Conservation (phyloP, 2,329 filamentous ascomycete species). For the Pyricularia sp. region DNA sequence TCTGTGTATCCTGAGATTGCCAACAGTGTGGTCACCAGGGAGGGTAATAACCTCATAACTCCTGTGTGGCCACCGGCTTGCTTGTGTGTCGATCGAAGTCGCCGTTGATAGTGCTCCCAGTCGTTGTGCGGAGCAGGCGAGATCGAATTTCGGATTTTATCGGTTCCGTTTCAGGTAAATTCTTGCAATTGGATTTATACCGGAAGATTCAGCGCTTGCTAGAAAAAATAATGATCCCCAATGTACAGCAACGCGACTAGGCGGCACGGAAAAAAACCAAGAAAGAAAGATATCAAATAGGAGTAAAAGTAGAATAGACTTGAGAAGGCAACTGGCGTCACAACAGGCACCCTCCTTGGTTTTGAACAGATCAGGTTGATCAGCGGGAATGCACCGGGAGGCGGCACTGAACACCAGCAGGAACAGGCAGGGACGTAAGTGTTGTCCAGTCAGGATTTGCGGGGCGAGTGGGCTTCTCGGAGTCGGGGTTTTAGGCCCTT, state of each 20-base stretch:
- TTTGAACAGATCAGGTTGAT: not conserved
- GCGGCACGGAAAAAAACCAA: not conserved
- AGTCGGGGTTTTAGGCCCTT: not conserved
- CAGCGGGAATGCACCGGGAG: not conserved
- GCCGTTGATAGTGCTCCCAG: not conserved
- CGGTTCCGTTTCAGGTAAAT: not conserved
- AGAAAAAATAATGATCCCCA: not conserved
- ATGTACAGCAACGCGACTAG: not conserved
- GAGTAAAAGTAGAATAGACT: not conserved
- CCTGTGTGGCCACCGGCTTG: not conserved
- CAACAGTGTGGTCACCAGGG: slow-evolving; percentile 5
- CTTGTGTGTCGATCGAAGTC: not conserved
- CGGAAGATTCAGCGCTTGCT: not conserved
- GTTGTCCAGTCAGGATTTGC: not conserved
- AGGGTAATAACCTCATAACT: slow-evolving; percentile 6
- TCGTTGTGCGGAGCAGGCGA: not conserved
- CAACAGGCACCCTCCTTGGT: not conserved
- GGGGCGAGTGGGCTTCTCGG: not conserved
- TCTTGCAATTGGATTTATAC: not conserved
- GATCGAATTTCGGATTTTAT: not conserved
- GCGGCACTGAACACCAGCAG: not conserved
- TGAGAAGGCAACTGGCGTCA: not conserved
- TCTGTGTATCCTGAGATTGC: not conserved
- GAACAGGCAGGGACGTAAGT: not conserved
- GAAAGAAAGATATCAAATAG: not conserved